Base-by-base conservation (phyloP, 768 basidiomycete species). In the Kwoniella europaea region DNA sequence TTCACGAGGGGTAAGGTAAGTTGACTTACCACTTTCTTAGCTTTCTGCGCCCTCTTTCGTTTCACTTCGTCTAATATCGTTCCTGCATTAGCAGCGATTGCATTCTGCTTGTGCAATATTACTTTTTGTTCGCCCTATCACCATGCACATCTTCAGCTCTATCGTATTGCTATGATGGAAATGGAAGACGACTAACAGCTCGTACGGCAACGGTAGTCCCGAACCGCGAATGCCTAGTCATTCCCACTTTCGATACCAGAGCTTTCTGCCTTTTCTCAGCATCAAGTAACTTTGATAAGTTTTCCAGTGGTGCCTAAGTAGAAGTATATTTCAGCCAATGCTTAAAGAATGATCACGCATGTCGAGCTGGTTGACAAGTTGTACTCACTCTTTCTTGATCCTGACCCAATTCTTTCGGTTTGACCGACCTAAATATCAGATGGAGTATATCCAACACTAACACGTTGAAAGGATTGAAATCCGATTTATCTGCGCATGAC, bases 371-470 rank as follows among this genome's bases (percentile, higher is more conserved):
- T n/a, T 24, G 10, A 13, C 7, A 12, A 10, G 54, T 61, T 13
- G 29, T 20, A 74, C 83, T 65, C 43, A 84, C 83, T 56, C 74
- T 71, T 20, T 69, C 76, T 59, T 82, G 81, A 69, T 84, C 82
- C 67, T 76, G 75, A 16, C 80, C 75, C 7, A 87, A 76, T 0
- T 88, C 86, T 18, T 84, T 79, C 3, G 94, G 91, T 69, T 88
- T 90, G 61, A 92, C 87, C 18, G 91, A 91, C 42, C 94, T 88
- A 82, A 92, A 93, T 10, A 97, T 85, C 4, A 98, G 89, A 82
- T 96, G 96, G 68, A 98, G 87, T 35, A 95, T 95, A 84, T 99
- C 97, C 50, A 98, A 88, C 6, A 93, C 88, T 52, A 98, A 87
- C 4, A 92, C 92, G 80, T 98, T 98, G 87, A 90, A 95, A 3